A percentile compares a stretch with the other conserved stretches of the same genome.
phyloP scores from a whole-genome alignment of 116 monocot species.

The Cymodocea nodosa region DNA sequence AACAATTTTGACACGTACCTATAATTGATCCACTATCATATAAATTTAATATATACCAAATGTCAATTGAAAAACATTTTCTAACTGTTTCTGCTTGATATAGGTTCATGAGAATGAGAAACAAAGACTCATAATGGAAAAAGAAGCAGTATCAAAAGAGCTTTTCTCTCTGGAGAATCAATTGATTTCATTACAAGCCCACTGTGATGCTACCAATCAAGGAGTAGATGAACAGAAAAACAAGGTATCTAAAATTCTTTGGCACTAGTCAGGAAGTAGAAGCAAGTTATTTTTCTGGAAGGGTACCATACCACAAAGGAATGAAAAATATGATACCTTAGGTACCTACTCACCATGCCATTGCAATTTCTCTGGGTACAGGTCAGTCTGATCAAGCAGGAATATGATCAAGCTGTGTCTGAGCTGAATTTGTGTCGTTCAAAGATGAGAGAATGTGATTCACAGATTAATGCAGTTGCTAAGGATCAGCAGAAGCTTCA shows the following conservation, averaged over 20 bases:
- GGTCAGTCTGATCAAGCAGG: constrained; percentile 54
- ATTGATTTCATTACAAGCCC: constrained; percentile 36
- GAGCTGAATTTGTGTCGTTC: constrained; percentile 49
- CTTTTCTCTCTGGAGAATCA: constrained; percentile 63
- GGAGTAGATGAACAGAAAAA: constrained; percentile 44
- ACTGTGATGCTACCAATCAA: constrained; percentile 42
- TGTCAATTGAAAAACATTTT: not conserved
- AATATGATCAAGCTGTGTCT: constrained; percentile 53
- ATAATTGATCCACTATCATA: not conserved
- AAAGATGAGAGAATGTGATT: constrained; percentile 82
- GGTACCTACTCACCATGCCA: not conserved
- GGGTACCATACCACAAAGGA: not conserved
- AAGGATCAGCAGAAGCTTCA: constrained; percentile 87
- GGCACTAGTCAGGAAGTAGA: not conserved
- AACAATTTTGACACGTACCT: not conserved
- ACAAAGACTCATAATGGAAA: constrained; percentile 83
- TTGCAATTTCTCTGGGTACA: constrained; percentile 11
- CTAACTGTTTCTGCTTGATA: constrained; percentile 1
- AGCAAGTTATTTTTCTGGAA: not conserved
- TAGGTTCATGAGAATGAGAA: constrained; percentile 78
- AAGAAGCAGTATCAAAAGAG: constrained; percentile 71
- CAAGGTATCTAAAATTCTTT: constrained; percentile 24
- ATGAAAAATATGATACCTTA: too few species aligned
- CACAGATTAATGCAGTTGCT: constrained; percentile 44
- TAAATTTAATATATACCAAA: too few species aligned